These are phyloP conservation scores for Puccinia hordei DNA, from an alignment of 1,284 basidiomycete species.

Conservation along the genomic window DNA sequence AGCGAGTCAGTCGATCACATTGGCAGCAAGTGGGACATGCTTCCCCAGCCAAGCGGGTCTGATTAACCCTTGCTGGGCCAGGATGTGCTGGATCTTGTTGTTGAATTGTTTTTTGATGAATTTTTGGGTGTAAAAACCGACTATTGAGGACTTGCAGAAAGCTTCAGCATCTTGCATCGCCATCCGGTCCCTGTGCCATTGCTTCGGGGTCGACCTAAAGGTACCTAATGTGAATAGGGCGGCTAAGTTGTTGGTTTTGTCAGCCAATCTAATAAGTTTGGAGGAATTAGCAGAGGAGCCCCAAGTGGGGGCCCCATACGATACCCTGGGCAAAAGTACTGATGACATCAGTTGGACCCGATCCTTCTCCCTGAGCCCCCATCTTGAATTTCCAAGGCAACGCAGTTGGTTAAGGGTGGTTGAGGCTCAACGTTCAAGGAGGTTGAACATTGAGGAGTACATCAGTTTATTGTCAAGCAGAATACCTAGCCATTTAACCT, in stretches of 20 bases:
- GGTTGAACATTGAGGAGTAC: background rate
- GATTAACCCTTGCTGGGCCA: background rate
- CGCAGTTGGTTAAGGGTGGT: background rate
- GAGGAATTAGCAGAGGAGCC: background rate
- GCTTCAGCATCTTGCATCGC: background rate
- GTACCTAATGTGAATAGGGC: background rate
- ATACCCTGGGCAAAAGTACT: background rate
- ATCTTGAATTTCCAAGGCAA: background rate
- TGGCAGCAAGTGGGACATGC: background rate
- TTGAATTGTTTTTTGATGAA: background rate
- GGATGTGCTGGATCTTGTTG: background rate
- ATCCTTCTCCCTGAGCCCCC: background rate
- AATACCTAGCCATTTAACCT: constrained; percentile 13
- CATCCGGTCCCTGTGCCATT: background rate
- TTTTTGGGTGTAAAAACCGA: background rate
- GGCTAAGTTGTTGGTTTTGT: background rate
- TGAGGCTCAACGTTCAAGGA: background rate
- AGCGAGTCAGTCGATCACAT: background rate
- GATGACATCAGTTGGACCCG: background rate
- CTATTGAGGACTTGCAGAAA: background rate
- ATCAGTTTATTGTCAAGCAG: background rate
- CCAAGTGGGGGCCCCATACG: background rate
- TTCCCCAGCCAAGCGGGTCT: background rate
- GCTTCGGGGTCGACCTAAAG: background rate
- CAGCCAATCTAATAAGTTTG: background rate